Percentiles rank a stretch among this genome's conserved stretches.
phyloP scores from a whole-genome alignment of 1,284 basidiomycete species.

The Melampsora larici-populina region DNA sequence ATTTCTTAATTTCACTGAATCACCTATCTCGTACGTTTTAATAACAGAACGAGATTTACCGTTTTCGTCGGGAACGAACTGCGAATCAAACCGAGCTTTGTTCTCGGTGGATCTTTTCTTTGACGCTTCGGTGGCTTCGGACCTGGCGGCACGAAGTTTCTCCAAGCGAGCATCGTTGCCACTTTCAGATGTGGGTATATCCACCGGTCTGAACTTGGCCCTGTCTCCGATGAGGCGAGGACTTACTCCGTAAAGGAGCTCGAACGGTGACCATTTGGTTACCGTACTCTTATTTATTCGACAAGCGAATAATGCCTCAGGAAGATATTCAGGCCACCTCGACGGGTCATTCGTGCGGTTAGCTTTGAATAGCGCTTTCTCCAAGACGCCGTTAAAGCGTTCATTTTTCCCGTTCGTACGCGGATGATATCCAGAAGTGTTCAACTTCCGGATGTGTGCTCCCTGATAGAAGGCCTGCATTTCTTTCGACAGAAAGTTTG shows the following conservation, averaged over 20 bases:
- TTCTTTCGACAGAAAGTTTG: background rate
- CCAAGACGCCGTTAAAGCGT: background rate
- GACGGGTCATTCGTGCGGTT: background rate
- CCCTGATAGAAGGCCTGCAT: too few relatives aligned
- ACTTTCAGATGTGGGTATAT: too few relatives aligned
- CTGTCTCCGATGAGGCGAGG: too few relatives aligned
- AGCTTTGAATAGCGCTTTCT: background rate
- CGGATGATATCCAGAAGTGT: conserved; percentile 1
- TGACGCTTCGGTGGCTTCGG: background rate
- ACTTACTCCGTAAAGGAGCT: too few relatives aligned
- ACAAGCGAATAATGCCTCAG: too few relatives aligned
- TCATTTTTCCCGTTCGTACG: too few relatives aligned
- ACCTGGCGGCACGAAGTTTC: too few relatives aligned
- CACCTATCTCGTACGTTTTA: background rate
- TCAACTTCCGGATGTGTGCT: background rate
- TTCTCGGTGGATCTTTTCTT: background rate
- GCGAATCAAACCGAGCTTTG: background rate
- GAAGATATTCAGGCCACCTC: too few relatives aligned
- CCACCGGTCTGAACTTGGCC: too few relatives aligned
- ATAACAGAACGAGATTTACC: background rate
- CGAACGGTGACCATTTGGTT: too few relatives aligned
- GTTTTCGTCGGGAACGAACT: background rate
- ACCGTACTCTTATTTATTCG: too few relatives aligned
- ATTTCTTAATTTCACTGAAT: conserved; percentile 8
- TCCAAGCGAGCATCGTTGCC: background rate